phyloP scores from a whole-genome alignment of 257 asterid genomes.

The Solanum clarkiae region DNA sequence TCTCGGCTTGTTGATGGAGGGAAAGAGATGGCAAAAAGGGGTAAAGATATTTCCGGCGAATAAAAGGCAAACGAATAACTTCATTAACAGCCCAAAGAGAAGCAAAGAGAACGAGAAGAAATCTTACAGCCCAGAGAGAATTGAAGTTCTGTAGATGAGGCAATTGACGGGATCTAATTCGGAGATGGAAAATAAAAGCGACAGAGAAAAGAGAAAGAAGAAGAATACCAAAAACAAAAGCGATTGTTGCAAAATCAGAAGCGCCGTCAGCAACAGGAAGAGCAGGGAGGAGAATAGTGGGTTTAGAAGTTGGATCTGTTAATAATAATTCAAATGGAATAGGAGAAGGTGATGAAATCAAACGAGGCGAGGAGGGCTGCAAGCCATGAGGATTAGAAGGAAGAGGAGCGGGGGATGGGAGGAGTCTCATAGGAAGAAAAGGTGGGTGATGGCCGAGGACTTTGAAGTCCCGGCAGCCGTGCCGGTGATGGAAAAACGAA shows the following conservation, averaged over 20 bases:
- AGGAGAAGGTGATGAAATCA: neutral
- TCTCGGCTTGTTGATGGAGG: slow-evolving; percentile 24
- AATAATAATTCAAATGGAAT: neutral
- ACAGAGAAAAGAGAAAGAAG: slow-evolving; percentile 36
- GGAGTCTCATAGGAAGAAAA: slow-evolving; percentile 34
- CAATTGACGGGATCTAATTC: slow-evolving; percentile 27
- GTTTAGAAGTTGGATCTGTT: neutral
- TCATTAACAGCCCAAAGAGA: slow-evolving; percentile 42
- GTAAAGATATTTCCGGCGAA: slow-evolving; percentile 15
- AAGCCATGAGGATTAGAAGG: slow-evolving; percentile 1
- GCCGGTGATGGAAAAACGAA: slow-evolving; percentile 8
- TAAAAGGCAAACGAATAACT: slow-evolving; percentile 31
- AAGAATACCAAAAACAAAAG: slow-evolving; percentile 20
- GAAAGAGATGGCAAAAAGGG: slow-evolving; percentile 23
- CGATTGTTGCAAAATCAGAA: slow-evolving; percentile 31
- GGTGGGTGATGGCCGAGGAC: neutral
- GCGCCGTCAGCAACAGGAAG: slow-evolving; percentile 14
- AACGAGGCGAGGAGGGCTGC: neutral
- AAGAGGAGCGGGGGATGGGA: neutral
- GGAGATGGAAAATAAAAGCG: slow-evolving; percentile 31
- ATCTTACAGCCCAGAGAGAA: slow-evolving; percentile 53
- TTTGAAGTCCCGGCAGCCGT: neutral
- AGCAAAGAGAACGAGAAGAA: slow-evolving; percentile 41
- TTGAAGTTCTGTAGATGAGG: slow-evolving; percentile 45
- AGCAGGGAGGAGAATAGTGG: neutral